Evolutionary conservation across 164 flowering plant genomes (phyloP).

Genomic region (Euptelea pleiosperma): DNA sequence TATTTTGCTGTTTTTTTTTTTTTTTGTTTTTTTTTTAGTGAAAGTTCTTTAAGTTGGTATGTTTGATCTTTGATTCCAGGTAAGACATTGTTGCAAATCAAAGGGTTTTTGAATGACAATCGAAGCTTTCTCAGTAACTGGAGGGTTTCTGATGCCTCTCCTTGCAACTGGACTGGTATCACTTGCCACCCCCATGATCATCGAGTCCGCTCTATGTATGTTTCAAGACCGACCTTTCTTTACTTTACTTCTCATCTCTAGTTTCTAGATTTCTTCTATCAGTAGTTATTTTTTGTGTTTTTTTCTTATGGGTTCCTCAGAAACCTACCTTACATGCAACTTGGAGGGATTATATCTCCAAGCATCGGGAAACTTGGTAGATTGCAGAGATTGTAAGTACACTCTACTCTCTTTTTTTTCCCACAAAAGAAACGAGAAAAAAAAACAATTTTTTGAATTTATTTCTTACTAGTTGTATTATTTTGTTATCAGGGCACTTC

Average conservation of each 20-base stretch:
- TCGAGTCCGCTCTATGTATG: slow-evolving; percentile 74
- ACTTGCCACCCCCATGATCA: slow-evolving; percentile 57
- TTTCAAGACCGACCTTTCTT: neutral
- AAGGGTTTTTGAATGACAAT: slow-evolving; percentile 62
- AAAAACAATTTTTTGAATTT: neutral
- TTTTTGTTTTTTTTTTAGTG: neutral
- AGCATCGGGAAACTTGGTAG: slow-evolving; percentile 75
- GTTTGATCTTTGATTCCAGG: slow-evolving; percentile 36
- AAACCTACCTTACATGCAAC: slow-evolving; percentile 79
- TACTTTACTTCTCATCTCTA: neutral
- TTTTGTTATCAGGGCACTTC: slow-evolving; percentile 67
- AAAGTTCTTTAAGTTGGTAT: neutral
- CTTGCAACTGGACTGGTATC: slow-evolving; percentile 87
- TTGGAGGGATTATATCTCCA: slow-evolving; percentile 81
- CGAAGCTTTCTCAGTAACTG: slow-evolving; percentile 58
- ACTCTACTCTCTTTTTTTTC: neutral
- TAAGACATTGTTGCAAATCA: slow-evolving; percentile 66
- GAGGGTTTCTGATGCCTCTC: slow-evolving; percentile 62
- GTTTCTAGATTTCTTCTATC: neutral
- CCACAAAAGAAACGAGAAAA: neutral
- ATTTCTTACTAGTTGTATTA: neutral
- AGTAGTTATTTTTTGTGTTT: neutral
- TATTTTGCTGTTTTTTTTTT: neutral
- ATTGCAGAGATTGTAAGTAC: slow-evolving; percentile 85
- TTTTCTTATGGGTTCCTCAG: slow-evolving; percentile 36